phyloP scores from a whole-genome alignment of 148 eudicot species.

The Limonium bicolor region DNA sequence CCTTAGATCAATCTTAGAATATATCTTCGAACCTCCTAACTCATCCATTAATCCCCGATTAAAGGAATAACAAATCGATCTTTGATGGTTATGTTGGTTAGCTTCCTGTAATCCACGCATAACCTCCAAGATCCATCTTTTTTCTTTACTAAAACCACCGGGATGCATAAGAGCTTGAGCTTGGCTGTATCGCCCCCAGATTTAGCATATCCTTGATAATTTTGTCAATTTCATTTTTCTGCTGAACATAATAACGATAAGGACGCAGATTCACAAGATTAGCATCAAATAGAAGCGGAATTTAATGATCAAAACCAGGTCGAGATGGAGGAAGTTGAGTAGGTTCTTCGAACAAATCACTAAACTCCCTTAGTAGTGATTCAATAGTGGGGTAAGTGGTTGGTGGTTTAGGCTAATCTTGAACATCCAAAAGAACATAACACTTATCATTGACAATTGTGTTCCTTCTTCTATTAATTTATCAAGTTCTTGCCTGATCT shows the following conservation, averaged over 20 bases:
- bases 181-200: conserved; percentile 1
- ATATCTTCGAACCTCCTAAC: not conserved
- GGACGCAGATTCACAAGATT: not conserved
- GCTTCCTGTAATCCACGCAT: conserved; percentile 6
- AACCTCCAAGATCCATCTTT: conserved; percentile 6
- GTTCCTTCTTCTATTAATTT: not conserved
- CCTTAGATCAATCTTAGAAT: conserved; percentile 5
- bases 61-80: conserved; percentile 6
- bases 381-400: too few species aligned
- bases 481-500: not conserved
- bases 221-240: conserved; percentile 1
- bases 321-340: too few species aligned
- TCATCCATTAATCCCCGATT: conserved; percentile 6
- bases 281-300: not conserved
- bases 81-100: not conserved
- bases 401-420: too few species aligned
- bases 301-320: too few species aligned
- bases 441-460: not conserved
- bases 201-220: not conserved
- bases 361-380: not conserved
- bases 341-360: not conserved
- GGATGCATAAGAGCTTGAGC: conserved; percentile 3
- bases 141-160: too few species aligned
- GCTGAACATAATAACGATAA: not conserved
- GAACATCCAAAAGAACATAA: not conserved